Evolutionary conservation across 2,329 filamentous ascomycete genomes (phyloP).

Genomic region (Daldinia eschscholtzii): DNA sequence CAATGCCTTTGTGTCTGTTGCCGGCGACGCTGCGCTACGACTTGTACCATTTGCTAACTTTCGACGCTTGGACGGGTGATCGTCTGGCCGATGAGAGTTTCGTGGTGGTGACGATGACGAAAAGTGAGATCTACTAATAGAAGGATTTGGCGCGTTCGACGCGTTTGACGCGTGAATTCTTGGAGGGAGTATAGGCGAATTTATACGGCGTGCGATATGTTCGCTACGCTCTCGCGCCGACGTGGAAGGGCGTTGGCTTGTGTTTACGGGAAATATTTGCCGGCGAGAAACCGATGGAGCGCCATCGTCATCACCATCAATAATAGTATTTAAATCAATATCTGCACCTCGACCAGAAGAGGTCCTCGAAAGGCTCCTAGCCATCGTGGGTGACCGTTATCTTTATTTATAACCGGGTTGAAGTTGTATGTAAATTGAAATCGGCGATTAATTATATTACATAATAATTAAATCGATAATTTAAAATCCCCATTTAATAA

Average conservation of each 20-base stretch:
- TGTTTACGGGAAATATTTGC: background rate
- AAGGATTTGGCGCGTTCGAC: background rate
- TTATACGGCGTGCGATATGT: too few relatives aligned
- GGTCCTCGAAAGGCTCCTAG: conserved; percentile 26
- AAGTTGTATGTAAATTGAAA: conserved; percentile 19
- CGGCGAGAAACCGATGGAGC: background rate
- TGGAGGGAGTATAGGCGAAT: background rate
- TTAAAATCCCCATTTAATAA: background rate
- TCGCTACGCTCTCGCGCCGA: background rate
- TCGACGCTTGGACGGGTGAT: conserved; percentile 35
- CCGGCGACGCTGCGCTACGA: conserved; percentile 14
- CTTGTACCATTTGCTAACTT: conserved; percentile 26
- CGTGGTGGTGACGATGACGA: background rate
- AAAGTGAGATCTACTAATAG: conserved; percentile 7
- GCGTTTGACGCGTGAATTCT: background rate
- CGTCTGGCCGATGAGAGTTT: background rate
- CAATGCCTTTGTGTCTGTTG: conserved; percentile 32
- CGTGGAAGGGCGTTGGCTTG: background rate
- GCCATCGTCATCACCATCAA: conserved; percentile 30
- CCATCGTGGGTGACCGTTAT: conserved; percentile 31
- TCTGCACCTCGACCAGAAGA: conserved; percentile 16
- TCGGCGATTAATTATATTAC: background rate
- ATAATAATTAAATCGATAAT: background rate
- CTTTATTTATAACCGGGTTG: conserved; percentile 16
- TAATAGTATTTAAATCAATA: conserved; percentile 42